Evolutionary conservation across 2,329 filamentous ascomycete species (phyloP).

Genomic region (Sporothrix phasma): DNA sequence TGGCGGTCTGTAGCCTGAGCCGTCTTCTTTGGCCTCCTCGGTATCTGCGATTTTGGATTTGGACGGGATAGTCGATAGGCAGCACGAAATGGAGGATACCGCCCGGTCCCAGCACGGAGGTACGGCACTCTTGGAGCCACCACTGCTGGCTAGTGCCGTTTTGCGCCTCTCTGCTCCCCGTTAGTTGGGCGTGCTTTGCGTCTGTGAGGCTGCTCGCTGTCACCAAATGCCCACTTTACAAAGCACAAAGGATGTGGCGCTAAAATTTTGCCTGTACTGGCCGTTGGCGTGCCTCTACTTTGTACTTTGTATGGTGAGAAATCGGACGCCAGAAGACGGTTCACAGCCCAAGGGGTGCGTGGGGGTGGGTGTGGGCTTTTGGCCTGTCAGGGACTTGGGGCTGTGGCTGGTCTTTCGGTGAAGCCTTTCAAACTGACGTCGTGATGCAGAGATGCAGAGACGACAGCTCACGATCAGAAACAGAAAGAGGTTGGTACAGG

Average conservation of each 20-base stretch:
- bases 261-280: not conserved
- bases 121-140: not conserved
- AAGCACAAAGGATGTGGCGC: constrained; percentile 11
- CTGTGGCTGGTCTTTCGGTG: not conserved
- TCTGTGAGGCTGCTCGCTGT: not conserved
- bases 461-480: not conserved
- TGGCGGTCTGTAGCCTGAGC: not conserved
- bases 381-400: not conserved
- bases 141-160: not conserved
- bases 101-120: not conserved
- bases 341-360: not conserved
- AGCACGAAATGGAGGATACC: not conserved
- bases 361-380: not conserved
- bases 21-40: not conserved
- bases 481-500: too few relatives aligned
- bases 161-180: not conserved
- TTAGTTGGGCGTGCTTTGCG: not conserved
- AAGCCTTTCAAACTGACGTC: not conserved
- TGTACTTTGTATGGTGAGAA: too few relatives aligned
- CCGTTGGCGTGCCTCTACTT: not conserved
- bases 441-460: not conserved
- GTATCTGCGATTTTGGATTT: not conserved
- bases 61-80: not conserved
- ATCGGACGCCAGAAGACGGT: not conserved
- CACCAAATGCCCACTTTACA: constrained; percentile 6